A percentile compares a stretch with the other conserved stretches of the same genome.
phyloP scores from a whole-genome alignment of 78 protist species.

The Dictyostelium firmibasis region DNA sequence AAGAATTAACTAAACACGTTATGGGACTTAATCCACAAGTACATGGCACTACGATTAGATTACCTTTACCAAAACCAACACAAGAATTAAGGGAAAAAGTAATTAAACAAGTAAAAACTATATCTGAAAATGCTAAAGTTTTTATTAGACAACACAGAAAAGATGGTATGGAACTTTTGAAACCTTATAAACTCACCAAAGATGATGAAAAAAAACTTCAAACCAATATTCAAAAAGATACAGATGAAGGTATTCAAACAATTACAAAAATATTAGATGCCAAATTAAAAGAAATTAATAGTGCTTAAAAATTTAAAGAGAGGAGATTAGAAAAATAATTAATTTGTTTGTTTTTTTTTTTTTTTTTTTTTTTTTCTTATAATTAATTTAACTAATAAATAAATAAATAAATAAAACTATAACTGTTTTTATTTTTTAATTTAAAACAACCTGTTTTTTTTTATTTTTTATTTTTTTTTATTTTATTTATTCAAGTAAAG shows the following conservation, averaged over 20 bases:
- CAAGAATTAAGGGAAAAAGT: constrained; percentile 42
- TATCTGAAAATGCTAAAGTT: constrained; percentile 8
- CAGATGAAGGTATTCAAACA: constrained; percentile 9
- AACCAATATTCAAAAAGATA: constrained; percentile 46
- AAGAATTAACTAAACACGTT: constrained; percentile 16
- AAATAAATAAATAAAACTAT: not conserved
- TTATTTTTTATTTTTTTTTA: not conserved
- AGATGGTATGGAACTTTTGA: constrained; percentile 25
- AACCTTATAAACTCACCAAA: constrained; percentile 24
- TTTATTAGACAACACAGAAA: constrained; percentile 58
- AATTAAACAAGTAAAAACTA: constrained; percentile 15
- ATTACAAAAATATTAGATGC: constrained; percentile 20
- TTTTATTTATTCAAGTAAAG: not conserved
- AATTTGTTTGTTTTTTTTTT: no score
- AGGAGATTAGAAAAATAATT: no score
- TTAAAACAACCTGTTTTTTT: no score
- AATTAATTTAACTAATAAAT: not conserved
- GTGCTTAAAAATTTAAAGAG: not conserved
- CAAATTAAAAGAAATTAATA: constrained; percentile 59
- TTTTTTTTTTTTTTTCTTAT: no score
- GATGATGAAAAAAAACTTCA: constrained; percentile 51
- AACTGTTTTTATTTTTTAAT: not conserved
- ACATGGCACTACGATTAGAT: not conserved
- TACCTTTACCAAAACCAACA: constrained; percentile 64
- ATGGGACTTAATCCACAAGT: constrained; percentile 24